phyloP scores from a whole-genome alignment of 306 rosid species.

The Trifolium fragiferum region DNA sequence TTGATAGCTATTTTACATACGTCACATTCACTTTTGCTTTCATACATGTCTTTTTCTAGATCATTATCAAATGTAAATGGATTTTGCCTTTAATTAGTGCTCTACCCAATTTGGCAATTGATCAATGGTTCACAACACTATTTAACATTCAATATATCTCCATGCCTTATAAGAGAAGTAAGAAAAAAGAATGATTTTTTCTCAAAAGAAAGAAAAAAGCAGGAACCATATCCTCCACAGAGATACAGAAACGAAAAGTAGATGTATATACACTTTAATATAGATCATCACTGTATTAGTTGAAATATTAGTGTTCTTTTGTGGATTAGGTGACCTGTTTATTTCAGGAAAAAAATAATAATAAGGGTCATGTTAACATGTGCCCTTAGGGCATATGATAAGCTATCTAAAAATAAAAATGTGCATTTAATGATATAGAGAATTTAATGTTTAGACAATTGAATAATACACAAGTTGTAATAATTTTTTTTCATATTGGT shows the following conservation, averaged over 20 bases:
- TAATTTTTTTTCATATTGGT: no score
- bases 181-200: background rate
- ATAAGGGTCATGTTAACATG: no score
- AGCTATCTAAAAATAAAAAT: no score
- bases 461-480: no score
- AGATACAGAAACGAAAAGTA: background rate
- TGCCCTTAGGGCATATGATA: no score
- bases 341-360: no score
- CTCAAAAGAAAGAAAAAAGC: background rate
- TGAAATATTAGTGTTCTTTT: background rate
- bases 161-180: conserved; percentile 35
- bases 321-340: background rate
- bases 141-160: conserved; percentile 15
- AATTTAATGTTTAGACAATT: no score
- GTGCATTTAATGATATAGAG: no score
- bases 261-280: background rate
- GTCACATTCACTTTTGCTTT: conserved; percentile 34
- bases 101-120: conserved; percentile 31
- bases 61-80: conserved; percentile 23
- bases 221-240: conserved; percentile 26
- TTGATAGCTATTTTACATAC: conserved; percentile 15
- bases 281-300: background rate
- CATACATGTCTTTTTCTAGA: background rate
- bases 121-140: conserved; percentile 33
- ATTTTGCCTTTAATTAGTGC: conserved; percentile 30